These are phyloP conservation scores for Aureococcus anophagefferens DNA, from an alignment of 108 stramenopile species.

Conservation along the genomic window DNA sequence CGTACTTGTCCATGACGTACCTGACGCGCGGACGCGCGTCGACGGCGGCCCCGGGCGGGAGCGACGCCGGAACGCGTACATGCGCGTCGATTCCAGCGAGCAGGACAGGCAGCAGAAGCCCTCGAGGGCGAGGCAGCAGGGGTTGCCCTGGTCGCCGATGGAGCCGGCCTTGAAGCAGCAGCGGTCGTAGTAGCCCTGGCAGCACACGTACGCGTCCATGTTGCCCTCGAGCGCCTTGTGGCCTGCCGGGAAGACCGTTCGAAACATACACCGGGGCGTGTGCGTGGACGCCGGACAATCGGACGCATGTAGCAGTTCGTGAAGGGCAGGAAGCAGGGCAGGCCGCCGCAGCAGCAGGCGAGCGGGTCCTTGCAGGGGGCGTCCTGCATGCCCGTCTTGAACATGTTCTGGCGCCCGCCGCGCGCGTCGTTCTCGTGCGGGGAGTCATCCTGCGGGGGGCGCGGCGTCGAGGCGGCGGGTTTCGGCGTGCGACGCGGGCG, in stretches of 20 bases:
- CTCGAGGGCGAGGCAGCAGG: slow-evolving; percentile 23
- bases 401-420: neutral
- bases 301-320: neutral
- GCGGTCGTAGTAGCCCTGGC: neutral
- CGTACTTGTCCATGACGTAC: slow-evolving; percentile 1
- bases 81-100: slow-evolving; percentile 14
- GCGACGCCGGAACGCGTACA: too few species aligned
- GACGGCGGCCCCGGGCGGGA: too few species aligned
- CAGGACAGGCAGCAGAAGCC: slow-evolving; percentile 14
- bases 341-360: neutral
- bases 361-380: neutral
- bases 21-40: too few species aligned
- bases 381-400: neutral
- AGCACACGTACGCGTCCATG: neutral
- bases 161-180: neutral
- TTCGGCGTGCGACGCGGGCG: too few species aligned
- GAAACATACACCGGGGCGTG: too few species aligned
- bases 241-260: too few species aligned
- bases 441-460: too few species aligned
- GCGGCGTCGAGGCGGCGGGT: too few species aligned
- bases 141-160: neutral
- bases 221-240: neutral
- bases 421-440: too few species aligned
- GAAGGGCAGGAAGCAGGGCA: too few species aligned
- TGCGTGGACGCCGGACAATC: too few species aligned